Evolutionary conservation across 2,329 filamentous ascomycete genomes (phyloP).

Genomic region (Penicillium sp.): DNA sequence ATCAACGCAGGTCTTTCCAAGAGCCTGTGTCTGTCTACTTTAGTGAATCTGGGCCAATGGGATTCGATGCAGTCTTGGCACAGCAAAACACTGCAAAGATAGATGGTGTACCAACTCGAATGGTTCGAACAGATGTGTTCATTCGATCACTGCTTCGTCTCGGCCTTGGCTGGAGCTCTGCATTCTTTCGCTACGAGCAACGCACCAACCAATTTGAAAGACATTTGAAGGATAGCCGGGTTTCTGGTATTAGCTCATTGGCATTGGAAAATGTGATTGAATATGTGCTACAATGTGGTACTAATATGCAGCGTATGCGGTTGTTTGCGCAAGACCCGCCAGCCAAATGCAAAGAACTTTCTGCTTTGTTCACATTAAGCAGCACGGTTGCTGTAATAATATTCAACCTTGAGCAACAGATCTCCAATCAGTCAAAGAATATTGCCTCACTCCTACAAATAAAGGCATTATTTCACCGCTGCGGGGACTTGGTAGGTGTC

Average conservation of each 20-base stretch:
- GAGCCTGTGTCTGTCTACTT: slow-evolving; percentile 42
- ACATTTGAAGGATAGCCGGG: slow-evolving; percentile 43
- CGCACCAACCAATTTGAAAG: slow-evolving; percentile 38
- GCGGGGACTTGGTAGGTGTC: slow-evolving; percentile 36
- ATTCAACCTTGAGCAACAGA: slow-evolving; percentile 38
- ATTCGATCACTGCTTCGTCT: slow-evolving; percentile 42
- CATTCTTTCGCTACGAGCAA: slow-evolving; percentile 44
- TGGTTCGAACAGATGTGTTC: slow-evolving; percentile 40
- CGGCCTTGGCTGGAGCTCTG: slow-evolving; percentile 45
- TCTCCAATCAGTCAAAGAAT: slow-evolving; percentile 26
- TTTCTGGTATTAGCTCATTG: slow-evolving; percentile 52
- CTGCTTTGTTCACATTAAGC: slow-evolving; percentile 38
- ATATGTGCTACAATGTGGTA: slow-evolving; percentile 37
- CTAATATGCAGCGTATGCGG: slow-evolving; percentile 37
- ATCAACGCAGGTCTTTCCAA: slow-evolving; percentile 30
- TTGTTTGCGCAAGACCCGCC: slow-evolving; percentile 34
- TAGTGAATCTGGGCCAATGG: slow-evolving; percentile 42
- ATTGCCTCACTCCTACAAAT: slow-evolving; percentile 38
- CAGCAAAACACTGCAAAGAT: slow-evolving; percentile 24
- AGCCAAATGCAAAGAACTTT: slow-evolving; percentile 25
- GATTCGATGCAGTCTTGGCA: slow-evolving; percentile 41
- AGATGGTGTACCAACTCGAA: slow-evolving; percentile 25
- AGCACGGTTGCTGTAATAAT: slow-evolving; percentile 35
- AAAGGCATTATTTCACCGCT: slow-evolving; percentile 40
- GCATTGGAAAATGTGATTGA: slow-evolving; percentile 37